Evolutionary conservation across 176 grass and related monocot genomes (phyloP).

Genomic region (Oryza meyeriana): DNA sequence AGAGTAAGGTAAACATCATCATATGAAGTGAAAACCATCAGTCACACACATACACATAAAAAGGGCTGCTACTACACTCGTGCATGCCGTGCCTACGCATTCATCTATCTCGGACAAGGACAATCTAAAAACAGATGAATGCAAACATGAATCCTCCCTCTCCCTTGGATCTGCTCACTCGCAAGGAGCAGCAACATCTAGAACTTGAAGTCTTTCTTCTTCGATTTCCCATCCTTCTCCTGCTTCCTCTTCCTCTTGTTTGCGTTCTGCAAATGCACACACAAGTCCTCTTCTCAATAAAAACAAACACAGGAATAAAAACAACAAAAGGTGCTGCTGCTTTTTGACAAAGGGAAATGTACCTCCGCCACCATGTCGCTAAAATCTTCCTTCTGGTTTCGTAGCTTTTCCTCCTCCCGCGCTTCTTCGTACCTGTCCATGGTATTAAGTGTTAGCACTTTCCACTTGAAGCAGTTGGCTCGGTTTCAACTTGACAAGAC

Average conservation of each 20-base stretch:
- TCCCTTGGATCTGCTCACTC: not conserved
- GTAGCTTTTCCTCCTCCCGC: constrained; percentile 79
- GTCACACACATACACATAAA: not conserved
- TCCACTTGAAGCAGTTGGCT: not conserved
- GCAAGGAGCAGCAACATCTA: constrained; percentile 21
- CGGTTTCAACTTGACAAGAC: not conserved
- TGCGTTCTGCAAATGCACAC: constrained; percentile 39
- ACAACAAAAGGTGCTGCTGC: not conserved
- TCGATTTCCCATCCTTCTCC: constrained; percentile 56
- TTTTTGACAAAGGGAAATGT: not conserved
- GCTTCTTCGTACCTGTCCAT: constrained; percentile 78
- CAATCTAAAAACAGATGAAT: not conserved
- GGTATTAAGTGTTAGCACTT: not conserved
- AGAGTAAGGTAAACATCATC: not conserved
- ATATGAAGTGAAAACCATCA: not conserved
- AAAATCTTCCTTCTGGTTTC: constrained; percentile 96
- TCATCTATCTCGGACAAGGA: not conserved
- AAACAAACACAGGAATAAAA: not conserved
- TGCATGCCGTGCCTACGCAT: not conserved
- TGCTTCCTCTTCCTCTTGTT: constrained; percentile 86
- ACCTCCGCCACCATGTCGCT: constrained; percentile 99
- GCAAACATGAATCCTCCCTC: not conserved
- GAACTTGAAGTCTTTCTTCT: constrained; percentile 99
- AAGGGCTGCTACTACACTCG: not conserved
- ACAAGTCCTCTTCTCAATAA: constrained; percentile 30